phyloP scores from a whole-genome alignment of 2,329 filamentous ascomycete species.

The Aureobasidium mangrovei region DNA sequence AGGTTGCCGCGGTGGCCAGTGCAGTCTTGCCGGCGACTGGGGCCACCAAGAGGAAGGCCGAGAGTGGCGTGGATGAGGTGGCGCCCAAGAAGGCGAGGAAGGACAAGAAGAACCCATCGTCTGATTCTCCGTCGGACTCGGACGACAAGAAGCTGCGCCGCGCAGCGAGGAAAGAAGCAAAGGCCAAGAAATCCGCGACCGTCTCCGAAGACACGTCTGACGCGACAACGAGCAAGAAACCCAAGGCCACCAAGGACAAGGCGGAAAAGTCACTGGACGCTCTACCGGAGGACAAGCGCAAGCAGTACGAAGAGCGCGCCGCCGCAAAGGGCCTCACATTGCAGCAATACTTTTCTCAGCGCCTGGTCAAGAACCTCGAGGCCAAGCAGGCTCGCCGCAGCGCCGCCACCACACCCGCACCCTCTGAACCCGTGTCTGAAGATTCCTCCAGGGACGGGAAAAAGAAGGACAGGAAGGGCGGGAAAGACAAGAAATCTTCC shows the following conservation, averaged over 20 bases:
- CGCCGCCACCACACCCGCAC: background rate
- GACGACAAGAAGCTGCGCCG: constrained; percentile 16
- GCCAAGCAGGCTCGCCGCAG: constrained; percentile 9
- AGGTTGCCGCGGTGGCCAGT: constrained; percentile 12
- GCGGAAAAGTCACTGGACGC: constrained; percentile 22
- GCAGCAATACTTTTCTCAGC: constrained; percentile 18
- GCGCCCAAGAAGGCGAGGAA: constrained; percentile 17
- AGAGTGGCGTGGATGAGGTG: constrained; percentile 8
- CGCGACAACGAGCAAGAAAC: background rate
- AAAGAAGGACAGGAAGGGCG: constrained; percentile 16
- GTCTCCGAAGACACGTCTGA: background rate
- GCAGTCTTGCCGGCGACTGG: background rate
- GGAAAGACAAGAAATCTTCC: constrained; percentile 14
- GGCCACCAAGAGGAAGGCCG: constrained; percentile 14
- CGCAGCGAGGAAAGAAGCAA: constrained; percentile 15
- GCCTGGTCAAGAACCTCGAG: constrained; percentile 10
- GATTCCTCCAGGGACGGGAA: constrained; percentile 11
- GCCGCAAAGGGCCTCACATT: constrained; percentile 27
- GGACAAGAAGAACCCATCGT: constrained; percentile 10
- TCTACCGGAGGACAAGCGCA: constrained; percentile 23
- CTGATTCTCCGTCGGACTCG: constrained; percentile 16
- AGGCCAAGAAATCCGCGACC: constrained; percentile 1
- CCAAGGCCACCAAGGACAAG: constrained; percentile 1
- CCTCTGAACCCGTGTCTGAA: background rate
- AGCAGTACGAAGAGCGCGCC: constrained; percentile 26